Base-by-base conservation (phyloP, 176 grass and related monocot species). In the Oryza glumipatula region DNA sequence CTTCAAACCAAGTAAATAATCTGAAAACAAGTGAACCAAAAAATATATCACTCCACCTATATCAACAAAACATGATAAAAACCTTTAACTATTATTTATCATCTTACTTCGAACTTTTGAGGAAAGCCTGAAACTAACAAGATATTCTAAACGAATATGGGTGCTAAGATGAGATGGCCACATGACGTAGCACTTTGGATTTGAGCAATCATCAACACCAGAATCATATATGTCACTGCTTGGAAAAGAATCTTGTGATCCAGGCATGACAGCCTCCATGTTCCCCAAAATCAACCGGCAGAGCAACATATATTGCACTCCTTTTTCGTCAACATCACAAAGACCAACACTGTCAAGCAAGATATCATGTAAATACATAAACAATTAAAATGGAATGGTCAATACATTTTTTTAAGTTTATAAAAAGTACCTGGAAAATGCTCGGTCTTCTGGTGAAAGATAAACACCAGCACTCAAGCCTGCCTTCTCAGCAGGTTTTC, bases 301-400 rank as follows among this genome's bases (percentile, higher is more conserved):
- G 67, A 97, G 52, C 76, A 97, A 87, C 90, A 94, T 94, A 86
- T 89, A 94, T 70, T 97, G 92, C 79, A 94, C 77, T 38, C 90
- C 92, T 90, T 97, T 97, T 92, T 91, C 84, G 79, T 97, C 95
- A 91, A 92, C 88, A 94, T 94, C 95, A 84, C 92, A 94, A 85
- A 87, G 88, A 88, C 91, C 93, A 4, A 94, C 86, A 35, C 95
- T 97, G 80, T 41, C 9, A 77, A 83, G 86, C 79, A 80, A 91
- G 60, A 74, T 17, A 2, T 63, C 26, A 28, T 30, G 2, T 82
- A 72, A 86, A 77, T 35, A 73, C n/a, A 41, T 16, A 46, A 74
- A 38, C 56, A 22, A 65, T 23, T 44, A 81, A 82, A 84, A 78
- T 24, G 7, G 39, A 82, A 69, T 66, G 58, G 65, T 58, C 19